phyloP scores from a whole-genome alignment of 2,329 filamentous ascomycete genomes.

The Aspergillus terreus region DNA sequence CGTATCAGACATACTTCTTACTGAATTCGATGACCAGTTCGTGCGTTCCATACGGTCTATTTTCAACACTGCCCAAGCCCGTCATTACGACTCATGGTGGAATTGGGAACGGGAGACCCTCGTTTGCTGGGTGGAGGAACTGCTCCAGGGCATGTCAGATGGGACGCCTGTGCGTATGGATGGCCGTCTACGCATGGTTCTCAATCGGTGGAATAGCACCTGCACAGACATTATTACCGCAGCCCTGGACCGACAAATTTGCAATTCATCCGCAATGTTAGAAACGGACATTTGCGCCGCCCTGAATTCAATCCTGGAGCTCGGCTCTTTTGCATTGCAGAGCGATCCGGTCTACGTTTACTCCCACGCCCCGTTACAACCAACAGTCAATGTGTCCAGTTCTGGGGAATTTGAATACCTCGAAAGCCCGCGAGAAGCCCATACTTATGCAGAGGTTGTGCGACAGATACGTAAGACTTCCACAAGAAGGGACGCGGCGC shows the following conservation, averaged over 20 bases:
- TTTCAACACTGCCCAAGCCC: conserved; percentile 25
- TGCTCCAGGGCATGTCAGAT: background rate
- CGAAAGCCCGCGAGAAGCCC: conserved; percentile 3
- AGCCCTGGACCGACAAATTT: background rate
- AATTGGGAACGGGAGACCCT: conserved; percentile 32
- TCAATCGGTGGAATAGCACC: conserved; percentile 15
- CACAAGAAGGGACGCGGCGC: background rate
- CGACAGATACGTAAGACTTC: background rate
- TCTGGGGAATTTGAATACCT: conserved; percentile 8
- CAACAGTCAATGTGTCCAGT: conserved; percentile 6
- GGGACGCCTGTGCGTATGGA: background rate
- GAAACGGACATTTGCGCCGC: background rate
- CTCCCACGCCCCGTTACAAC: conserved; percentile 7
- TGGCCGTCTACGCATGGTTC: conserved; percentile 5
- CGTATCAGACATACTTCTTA: conserved; percentile 15
- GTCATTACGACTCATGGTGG: conserved; percentile 35
- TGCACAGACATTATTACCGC: conserved; percentile 11
- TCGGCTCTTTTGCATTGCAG: conserved; percentile 3
- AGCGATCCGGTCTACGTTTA: conserved; percentile 12
- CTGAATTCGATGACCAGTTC: conserved; percentile 30
- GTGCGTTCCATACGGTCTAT: conserved; percentile 24
- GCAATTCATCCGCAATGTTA: background rate
- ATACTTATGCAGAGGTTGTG: conserved; percentile 7
- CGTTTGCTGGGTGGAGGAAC: conserved; percentile 7
- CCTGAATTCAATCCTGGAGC: conserved; percentile 3